Evolutionary conservation across 1,139 yeast genomes (phyloP).

Genomic region (Zygoascus meyerae): DNA sequence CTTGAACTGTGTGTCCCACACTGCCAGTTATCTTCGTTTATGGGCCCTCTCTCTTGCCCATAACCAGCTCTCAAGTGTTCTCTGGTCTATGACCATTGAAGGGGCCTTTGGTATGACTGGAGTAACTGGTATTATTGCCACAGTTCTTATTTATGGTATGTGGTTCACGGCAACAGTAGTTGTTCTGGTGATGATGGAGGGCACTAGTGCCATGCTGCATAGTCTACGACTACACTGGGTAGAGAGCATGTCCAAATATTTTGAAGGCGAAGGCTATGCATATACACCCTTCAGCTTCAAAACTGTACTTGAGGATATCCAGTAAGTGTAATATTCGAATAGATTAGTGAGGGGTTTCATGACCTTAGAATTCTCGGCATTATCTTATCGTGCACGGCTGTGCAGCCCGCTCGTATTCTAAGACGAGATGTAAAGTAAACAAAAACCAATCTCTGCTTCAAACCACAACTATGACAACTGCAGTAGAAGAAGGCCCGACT

Average conservation of each 20-base stretch:
- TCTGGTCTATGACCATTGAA: conserved; percentile 93
- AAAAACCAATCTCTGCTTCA: not conserved
- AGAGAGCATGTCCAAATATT: conserved; percentile 97
- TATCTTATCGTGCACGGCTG: not conserved
- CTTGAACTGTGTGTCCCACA: conserved; percentile 93
- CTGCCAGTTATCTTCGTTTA: conserved; percentile 90
- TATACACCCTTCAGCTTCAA: conserved; percentile 74
- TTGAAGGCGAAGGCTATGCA: conserved; percentile 90
- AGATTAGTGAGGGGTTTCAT: no score
- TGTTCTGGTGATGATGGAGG: conserved; percentile 94
- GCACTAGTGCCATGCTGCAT: conserved; percentile 98
- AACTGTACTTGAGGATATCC: conserved; percentile 14
- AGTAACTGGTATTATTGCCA: conserved; percentile 58
- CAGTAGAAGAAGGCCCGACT: not conserved
- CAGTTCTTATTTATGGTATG: conserved; percentile 80
- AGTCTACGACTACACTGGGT: conserved; percentile 98
- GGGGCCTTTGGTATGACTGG: conserved; percentile 78
- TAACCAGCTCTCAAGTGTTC: conserved; percentile 87
- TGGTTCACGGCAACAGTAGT: conserved; percentile 92
- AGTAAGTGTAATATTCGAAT: not conserved
- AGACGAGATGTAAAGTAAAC: not conserved
- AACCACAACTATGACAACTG: not conserved
- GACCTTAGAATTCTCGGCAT: not conserved
- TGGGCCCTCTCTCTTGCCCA: conserved; percentile 99
- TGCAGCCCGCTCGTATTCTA: not conserved